Percentiles rank a stretch among this genome's conserved stretches.
These are phyloP conservation scores for Paramecium primaurelia DNA, from an alignment of 73 alveolate species.

Conservation along the genomic window DNA sequence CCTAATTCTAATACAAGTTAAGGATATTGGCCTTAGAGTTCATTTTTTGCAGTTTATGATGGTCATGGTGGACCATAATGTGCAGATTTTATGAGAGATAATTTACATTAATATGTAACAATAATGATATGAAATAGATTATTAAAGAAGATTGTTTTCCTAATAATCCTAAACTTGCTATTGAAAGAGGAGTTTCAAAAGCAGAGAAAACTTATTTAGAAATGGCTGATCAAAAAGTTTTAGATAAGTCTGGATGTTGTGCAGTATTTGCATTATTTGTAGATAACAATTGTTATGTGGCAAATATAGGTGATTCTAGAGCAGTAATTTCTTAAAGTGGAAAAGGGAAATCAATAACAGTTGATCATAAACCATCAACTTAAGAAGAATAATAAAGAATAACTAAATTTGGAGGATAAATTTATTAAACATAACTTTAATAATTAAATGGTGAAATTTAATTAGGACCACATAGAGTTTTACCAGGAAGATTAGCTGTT, in stretches of 20 bases:
- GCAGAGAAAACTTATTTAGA: slow-evolving; percentile 69
- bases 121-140: background rate
- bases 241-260: slow-evolving; percentile 82
- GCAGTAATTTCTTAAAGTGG: slow-evolving; percentile 71
- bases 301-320: slow-evolving; percentile 82
- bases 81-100: slow-evolving; percentile 75
- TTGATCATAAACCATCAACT: slow-evolving; percentile 82
- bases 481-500: slow-evolving; percentile 91
- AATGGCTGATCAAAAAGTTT: slow-evolving; percentile 61
- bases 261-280: slow-evolving; percentile 79
- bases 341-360: slow-evolving; percentile 65
- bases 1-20: slow-evolving; percentile 58
- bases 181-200: slow-evolving; percentile 57
- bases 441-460: slow-evolving; percentile 39
- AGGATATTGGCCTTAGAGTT: slow-evolving; percentile 71
- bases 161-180: slow-evolving; percentile 67
- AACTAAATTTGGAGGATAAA: slow-evolving; percentile 88
- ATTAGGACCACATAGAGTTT: slow-evolving; percentile 83
- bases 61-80: slow-evolving; percentile 72
- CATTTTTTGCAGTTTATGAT: slow-evolving; percentile 71
- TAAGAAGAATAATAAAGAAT: slow-evolving; percentile 72
- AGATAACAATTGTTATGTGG: slow-evolving; percentile 72
- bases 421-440: slow-evolving; percentile 79
- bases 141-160: slow-evolving; percentile 64
- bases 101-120: slow-evolving; percentile 56